These are phyloP conservation scores for Spergularia bocconei DNA, from an alignment of 148 eudicot genomes.

Conservation along the genomic window DNA sequence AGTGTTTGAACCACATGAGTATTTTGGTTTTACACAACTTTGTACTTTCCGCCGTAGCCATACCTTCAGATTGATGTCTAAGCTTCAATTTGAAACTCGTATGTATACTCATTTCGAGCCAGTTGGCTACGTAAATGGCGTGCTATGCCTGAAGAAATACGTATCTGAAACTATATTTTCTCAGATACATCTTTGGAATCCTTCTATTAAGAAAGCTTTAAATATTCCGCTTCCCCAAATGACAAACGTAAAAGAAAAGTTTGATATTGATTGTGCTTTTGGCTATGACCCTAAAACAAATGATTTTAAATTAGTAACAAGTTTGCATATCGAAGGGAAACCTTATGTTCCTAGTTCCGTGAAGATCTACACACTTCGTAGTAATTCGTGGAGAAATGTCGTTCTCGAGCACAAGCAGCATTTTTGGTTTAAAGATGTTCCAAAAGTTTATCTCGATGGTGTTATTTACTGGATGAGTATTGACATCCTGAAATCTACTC, in stretches of 20 bases:
- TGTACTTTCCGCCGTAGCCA: conserved; percentile 10
- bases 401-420: not conserved
- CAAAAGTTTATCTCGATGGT: conserved; percentile 16
- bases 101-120: not conserved
- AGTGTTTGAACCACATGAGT: conserved; percentile 7
- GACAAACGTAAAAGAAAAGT: no score
- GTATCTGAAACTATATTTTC: not conserved
- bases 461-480: conserved; percentile 13
- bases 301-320: conserved; percentile 21
- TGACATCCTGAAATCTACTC: not conserved
- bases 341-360: not conserved
- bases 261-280: conserved; percentile 18
- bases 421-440: conserved; percentile 1
- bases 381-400: not conserved
- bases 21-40: not conserved
- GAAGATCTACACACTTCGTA: conserved; percentile 20
- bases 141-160: conserved; percentile 2
- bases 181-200: conserved; percentile 18
- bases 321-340: not conserved
- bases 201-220: conserved; percentile 15
- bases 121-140: conserved; percentile 13
- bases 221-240: not conserved
- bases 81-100: not conserved
- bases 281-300: conserved; percentile 16
- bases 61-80: conserved; percentile 1